A percentile compares a stretch with the other conserved stretches of the same genome.
phyloP scores from a whole-genome alignment of 345 rosid genomes.

The Gynandropsis gynandra region DNA sequence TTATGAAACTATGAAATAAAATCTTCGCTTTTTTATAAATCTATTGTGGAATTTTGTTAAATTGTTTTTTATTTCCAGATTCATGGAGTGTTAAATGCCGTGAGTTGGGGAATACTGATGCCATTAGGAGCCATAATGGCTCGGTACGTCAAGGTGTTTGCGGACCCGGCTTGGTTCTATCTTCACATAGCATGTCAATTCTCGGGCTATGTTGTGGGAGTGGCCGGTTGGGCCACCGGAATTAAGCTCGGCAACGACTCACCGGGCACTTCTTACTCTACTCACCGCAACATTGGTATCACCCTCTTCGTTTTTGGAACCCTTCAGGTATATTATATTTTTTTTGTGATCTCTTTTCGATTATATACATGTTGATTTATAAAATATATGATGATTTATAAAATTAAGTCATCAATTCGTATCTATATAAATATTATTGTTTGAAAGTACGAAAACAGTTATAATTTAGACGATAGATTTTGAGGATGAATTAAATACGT shows the following conservation, averaged over 20 bases:
- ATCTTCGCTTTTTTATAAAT: no score
- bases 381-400: no score
- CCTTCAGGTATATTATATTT: constrained; percentile 91
- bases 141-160: constrained; percentile 80
- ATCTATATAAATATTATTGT: no score
- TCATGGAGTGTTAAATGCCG: constrained; percentile 76
- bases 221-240: constrained; percentile 87
- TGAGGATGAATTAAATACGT: no score
- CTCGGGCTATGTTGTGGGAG: constrained; percentile 67
- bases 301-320: constrained; percentile 60
- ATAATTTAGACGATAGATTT: no score
- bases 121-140: constrained; percentile 72
- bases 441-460: no score
- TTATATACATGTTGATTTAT: no score
- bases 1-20: no score
- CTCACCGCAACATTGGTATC: constrained; percentile 70
- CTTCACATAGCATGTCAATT: constrained; percentile 65
- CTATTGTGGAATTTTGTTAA: no score
- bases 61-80: constrained; percentile 45
- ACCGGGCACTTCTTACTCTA: constrained; percentile 26
- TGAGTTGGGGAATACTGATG: constrained; percentile 86
- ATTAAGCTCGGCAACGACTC: constrained; percentile 60
- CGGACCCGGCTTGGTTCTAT: constrained; percentile 86
- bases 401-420: no score
- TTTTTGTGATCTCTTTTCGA: no score